These are phyloP conservation scores for Cladophialophora bantiana DNA, from an alignment of 2,329 filamentous ascomycete species.

Conservation along the genomic window DNA sequence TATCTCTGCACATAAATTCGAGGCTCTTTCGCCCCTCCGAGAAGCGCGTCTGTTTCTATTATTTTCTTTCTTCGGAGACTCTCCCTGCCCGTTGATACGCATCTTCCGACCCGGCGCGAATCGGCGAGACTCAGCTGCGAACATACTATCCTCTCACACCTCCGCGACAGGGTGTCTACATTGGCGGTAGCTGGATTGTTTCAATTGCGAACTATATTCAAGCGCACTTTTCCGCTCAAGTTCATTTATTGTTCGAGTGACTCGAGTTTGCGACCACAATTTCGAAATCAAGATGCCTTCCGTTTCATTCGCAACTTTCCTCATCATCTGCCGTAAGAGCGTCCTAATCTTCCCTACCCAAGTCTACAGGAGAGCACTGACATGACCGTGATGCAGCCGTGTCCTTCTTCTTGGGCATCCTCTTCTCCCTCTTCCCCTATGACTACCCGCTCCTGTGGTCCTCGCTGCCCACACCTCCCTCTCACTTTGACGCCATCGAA, in stretches of 20 bases:
- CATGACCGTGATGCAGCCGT: conserved; percentile 63
- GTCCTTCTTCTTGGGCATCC: conserved; percentile 97
- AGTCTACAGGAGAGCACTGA: conserved; percentile 22
- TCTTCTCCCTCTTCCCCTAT: conserved; percentile 96
- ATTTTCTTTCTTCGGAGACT: not conserved
- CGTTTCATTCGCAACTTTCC: conserved; percentile 83
- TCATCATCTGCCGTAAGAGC: conserved; percentile 64
- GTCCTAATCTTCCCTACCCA: not conserved
- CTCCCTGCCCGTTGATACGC: not conserved
- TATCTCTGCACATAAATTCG: conserved; percentile 1
- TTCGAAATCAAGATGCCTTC: conserved; percentile 36
- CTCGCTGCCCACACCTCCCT: conserved; percentile 48
- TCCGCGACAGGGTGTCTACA: not conserved
- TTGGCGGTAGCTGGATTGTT: not conserved
- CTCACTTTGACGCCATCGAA: conserved; percentile 86
- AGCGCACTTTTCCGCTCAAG: not conserved
- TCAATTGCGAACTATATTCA: not conserved
- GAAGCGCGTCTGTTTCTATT: not conserved
- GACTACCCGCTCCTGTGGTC: conserved; percentile 63
- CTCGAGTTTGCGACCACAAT: not conserved
- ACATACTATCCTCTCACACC: not conserved
- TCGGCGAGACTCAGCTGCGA: not conserved
- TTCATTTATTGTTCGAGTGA: not conserved
- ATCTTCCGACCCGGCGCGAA: not conserved
- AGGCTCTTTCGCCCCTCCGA: not conserved